Evolutionary conservation across 148 eudicot species (phyloP).

Genomic region (Rhododendron ferrugineum): DNA sequence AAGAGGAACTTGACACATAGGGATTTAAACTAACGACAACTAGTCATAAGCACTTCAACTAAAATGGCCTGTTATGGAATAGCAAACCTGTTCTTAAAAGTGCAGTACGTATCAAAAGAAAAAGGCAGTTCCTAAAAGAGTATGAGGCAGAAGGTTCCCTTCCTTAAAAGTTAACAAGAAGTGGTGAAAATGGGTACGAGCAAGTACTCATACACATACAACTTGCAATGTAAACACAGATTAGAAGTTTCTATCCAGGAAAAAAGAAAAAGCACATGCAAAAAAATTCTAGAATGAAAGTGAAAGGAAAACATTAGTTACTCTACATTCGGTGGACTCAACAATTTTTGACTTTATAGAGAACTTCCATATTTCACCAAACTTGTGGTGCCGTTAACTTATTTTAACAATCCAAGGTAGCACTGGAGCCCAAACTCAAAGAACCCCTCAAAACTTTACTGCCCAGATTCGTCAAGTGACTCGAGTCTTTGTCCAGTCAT

Average conservation of each 20-base stretch:
- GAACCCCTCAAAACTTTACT: background rate
- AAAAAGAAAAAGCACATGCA: background rate
- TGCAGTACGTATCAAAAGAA: background rate
- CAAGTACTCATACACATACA: background rate
- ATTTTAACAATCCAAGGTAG: background rate
- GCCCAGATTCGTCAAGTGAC: background rate
- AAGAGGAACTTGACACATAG: background rate
- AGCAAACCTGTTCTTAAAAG: background rate
- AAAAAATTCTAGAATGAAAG: background rate
- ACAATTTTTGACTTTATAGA: background rate
- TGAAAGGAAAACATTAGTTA: background rate
- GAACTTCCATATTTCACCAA: background rate
- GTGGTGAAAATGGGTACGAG: background rate
- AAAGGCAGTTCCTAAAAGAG: background rate
- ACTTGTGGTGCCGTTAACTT: background rate
- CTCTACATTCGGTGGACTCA: background rate
- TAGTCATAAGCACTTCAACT: background rate
- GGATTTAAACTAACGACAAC: background rate
- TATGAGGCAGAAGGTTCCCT: background rate
- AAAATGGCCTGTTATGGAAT: background rate
- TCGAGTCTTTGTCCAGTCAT: background rate
- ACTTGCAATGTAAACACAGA: background rate
- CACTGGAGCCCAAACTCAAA: background rate
- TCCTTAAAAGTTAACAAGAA: background rate
- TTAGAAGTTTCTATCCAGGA: background rate